Evolutionary conservation across 805 yeast genomes (phyloP), one percentile per base, ranked within the genome.

Genomic region (Blastobotrys peoriensis): DNA sequence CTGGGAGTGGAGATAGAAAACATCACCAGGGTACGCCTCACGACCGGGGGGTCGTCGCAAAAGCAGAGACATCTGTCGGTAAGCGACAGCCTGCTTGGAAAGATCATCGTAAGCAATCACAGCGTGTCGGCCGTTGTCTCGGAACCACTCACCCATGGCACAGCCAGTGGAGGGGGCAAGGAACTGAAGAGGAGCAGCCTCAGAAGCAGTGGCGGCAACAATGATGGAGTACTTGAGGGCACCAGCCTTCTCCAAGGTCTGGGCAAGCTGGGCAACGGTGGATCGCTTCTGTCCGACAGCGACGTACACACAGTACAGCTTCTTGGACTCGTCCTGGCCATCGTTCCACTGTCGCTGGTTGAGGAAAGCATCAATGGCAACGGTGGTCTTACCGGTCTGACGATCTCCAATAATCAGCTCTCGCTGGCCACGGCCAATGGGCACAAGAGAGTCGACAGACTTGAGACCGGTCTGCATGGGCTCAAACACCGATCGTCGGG

Each of bases 281-380:
- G 98, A 93, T 82, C 99, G 88, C 85, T 93, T 93, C 81, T 93
- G 99, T 75, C 99, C 99, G 68, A 93, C 95, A 56, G 99, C 99
- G 63, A 93, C 98, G 84, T 93, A 93, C 64, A 93, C 96, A 86
- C 98, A 93, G 89, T 91, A 93, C 67, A 93, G 81, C 78, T 93
- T 93, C 84, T 93, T 93, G 69, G 81, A 72, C 81, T 93, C 99
- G 71, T 93, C 98, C 54, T 74, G 47, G 74, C 95, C 96, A 62
- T 77, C 71, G 83, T 93, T 93, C 95, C 97, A 87, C 76, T 95
- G 85, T 86, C 91, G 93, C 78, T 93, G 99, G 79, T 93, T 93
- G 68, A 93, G 82, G 68, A 93, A 93, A 75, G 99, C 81, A 74
- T 93, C 98, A 62, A 93, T 72, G 63, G 98, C 98, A 64, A 93